Conservation (phyloP, 306 rosid species). For the Alnus rubra region DNA sequence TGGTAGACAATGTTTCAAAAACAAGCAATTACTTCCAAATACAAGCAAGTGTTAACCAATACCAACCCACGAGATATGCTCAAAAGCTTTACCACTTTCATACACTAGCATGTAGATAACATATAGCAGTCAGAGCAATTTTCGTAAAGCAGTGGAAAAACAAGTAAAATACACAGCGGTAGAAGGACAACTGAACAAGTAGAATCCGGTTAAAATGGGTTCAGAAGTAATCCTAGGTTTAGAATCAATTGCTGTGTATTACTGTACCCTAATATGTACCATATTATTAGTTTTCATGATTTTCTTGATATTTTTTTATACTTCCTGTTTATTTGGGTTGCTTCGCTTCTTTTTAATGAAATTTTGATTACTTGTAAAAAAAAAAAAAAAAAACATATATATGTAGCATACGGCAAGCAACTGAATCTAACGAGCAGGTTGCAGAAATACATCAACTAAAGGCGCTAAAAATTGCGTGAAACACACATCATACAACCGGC, state of each 20-base stretch:
- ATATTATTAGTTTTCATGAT: no score
- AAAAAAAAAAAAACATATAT: no score
- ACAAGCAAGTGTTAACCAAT: constrained; percentile 1
- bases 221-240: not conserved
- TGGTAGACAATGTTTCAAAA: not conserved
- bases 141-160: not conserved
- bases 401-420: not conserved
- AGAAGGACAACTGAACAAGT: not conserved
- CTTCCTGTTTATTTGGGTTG: no score
- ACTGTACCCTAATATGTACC: not conserved
- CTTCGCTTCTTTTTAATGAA: no score
- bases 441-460: not conserved
- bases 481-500: not conserved
- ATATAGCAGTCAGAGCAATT: not conserved
- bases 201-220: not conserved
- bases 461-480: not conserved
- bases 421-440: not conserved
- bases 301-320: no score
- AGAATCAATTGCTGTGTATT: not conserved
- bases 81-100: not conserved
- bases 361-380: no score
- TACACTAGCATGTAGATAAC: not conserved
- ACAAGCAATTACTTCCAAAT: not conserved
- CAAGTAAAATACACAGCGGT: not conserved
- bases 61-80: not conserved